Percentiles rank a stretch among this genome's conserved stretches.
phyloP scores from a whole-genome alignment of 2,329 filamentous ascomycete species.

The Microdochium bolleyi region DNA sequence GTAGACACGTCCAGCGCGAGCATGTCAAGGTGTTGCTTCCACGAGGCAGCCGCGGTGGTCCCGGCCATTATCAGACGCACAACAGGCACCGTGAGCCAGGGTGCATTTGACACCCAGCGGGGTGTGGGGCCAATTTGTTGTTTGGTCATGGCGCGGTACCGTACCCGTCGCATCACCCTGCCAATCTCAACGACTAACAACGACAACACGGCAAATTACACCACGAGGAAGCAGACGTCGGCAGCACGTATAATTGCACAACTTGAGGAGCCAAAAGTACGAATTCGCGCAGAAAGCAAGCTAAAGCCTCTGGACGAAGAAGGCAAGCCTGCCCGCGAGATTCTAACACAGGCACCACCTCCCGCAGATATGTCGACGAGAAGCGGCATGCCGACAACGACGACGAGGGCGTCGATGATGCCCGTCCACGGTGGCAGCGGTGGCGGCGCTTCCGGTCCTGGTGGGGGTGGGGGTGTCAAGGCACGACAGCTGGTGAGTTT shows the following conservation, averaged over 20 bases:
- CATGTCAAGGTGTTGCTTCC: no score
- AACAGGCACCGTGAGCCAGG: no score
- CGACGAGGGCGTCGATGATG: constrained; percentile 6
- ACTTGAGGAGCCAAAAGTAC: no score
- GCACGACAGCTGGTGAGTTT: constrained; percentile 37
- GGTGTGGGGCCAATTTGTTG: background rate
- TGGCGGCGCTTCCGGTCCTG: background rate
- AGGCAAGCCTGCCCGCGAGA: background rate
- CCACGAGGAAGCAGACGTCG: no score
- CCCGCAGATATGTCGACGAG: constrained; percentile 8
- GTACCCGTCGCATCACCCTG: background rate
- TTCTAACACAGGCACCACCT: background rate
- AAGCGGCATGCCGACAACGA: constrained; percentile 10
- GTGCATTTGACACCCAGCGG: no score
- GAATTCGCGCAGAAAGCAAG: no score
- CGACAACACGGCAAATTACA: no score
- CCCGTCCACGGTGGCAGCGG: constrained; percentile 19
- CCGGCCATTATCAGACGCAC: no score
- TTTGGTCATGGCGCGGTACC: background rate
- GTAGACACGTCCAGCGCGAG: no score
- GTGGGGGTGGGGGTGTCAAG: constrained; percentile 33
- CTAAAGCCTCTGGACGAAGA: no score
- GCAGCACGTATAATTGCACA: no score
- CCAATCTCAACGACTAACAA: background rate
- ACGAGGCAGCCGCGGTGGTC: no score